Base-by-base conservation (phyloP, 495 filamentous ascomycete species). In the Trichoderma gamsii region DNA sequence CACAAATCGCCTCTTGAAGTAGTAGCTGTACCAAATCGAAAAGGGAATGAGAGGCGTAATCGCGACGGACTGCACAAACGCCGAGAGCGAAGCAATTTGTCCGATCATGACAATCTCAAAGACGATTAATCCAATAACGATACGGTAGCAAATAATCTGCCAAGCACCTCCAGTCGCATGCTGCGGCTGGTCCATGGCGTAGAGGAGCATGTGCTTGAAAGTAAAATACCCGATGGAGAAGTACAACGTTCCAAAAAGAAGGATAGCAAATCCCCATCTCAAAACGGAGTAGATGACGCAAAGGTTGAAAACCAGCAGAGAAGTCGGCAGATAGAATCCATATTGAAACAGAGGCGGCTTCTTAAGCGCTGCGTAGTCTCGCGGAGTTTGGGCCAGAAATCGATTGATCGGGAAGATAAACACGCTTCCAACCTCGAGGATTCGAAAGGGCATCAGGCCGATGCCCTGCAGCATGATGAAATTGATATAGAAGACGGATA, bases 171-270 rank as follows among this genome's bases (percentile, higher is more conserved):
- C 96, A 0, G 95, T 97, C 6, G 95, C 93, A 74, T 98, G 93
- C 69, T 96, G 93, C 8, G 91, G 89, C 73, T 98, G 93, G 75
- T 98, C 93, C 96, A 99, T 98, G 12, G 96, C 92, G 76, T 98
- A 99, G 5, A 99, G 82, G 7, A 99, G 83, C 78, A 98, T 96
- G 74, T 98, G 98, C 76, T 99, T 99, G 84, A 98, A 97, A 35
- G 92, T 93, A 73, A 94, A 96, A 72, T 91, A 89, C 32, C 96
- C 96, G 51, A 97, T 83, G 16, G 86, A 79, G 73, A 98, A 99
- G 76, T 97, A 99, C 13, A 90, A 77, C 61, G 96, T 79, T 9
- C 96, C 96, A 64, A 95, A 89, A 29, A 90, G 81, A 21, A 96
- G 86, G 21, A 97, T 89, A 61, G 90, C 79, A 81, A 87, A 95